Percentiles rank a stretch among this genome's conserved stretches.
These are phyloP conservation scores for Phoma herbarum DNA, from an alignment of 2,329 filamentous ascomycete genomes.

Conservation along the genomic window DNA sequence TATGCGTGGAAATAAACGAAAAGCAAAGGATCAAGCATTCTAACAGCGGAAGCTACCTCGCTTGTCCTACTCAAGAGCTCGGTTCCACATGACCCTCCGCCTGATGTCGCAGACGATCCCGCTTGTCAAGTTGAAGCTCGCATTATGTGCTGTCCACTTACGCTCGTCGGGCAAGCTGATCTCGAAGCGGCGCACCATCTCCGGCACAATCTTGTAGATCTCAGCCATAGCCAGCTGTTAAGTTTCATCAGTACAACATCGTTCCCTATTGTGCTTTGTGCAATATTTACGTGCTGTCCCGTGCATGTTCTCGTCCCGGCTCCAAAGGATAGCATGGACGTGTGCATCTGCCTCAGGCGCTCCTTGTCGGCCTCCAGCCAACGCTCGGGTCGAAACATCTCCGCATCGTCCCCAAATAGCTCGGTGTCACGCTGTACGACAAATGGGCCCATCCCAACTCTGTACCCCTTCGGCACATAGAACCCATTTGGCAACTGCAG, in stretches of 20 bases:
- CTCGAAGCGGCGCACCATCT: conserved; percentile 31
- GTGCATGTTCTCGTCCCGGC: conserved; percentile 47
- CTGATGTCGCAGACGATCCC: conserved; percentile 14
- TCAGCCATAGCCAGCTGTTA: conserved; percentile 25
- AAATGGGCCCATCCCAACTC: conserved; percentile 41
- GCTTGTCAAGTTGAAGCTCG: conserved; percentile 27
- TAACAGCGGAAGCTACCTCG: too few species aligned
- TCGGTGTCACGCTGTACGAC: conserved; percentile 53
- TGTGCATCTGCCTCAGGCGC: conserved; percentile 32
- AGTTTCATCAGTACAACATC: not conserved
- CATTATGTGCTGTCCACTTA: conserved; percentile 33
- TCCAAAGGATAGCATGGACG: conserved; percentile 51
- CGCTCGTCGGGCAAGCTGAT: conserved; percentile 33
- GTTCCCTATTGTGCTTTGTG: not conserved
- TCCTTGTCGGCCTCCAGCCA: conserved; percentile 52
- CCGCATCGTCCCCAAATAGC: conserved; percentile 53
- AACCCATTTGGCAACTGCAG: conserved; percentile 59
- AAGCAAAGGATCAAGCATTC: too few species aligned
- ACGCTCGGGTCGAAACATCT: conserved; percentile 56
- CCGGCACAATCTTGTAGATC: conserved; percentile 36
- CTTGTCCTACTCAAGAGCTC: too few species aligned
- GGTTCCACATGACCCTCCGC: not conserved
- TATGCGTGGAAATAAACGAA: too few species aligned
- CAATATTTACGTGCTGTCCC: conserved; percentile 36
- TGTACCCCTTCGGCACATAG: conserved; percentile 3